Percentiles rank a stretch among this genome's conserved stretches.
These are phyloP conservation scores for Psilocybe cubensis DNA, from an alignment of 768 basidiomycete species.

Conservation along the genomic window DNA sequence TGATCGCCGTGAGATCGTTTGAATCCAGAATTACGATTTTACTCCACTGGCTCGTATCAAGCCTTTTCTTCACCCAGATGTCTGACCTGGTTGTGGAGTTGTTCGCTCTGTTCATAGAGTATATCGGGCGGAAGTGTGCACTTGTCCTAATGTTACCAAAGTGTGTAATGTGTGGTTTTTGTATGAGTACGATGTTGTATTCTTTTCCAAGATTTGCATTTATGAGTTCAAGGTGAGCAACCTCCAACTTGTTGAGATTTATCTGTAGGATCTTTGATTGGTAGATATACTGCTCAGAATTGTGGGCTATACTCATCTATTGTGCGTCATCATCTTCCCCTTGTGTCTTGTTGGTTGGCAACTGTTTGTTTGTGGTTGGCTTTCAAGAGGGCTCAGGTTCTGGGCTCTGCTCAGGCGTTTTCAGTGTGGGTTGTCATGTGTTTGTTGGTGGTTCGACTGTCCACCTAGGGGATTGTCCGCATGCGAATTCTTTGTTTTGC, in stretches of 20 bases:
- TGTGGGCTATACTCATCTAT: too few species aligned
- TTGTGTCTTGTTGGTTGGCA: too few species aligned
- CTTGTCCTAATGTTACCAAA: not conserved
- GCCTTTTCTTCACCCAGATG: not conserved
- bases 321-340: too few species aligned
- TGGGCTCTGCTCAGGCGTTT: too few species aligned
- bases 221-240: slow-evolving; percentile 11
- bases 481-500: too few species aligned
- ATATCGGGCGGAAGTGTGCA: not conserved
- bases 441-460: too few species aligned
- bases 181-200: slow-evolving; percentile 12
- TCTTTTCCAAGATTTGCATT: slow-evolving; percentile 2
- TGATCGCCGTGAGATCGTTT: slow-evolving; percentile 28
- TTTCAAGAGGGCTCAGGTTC: too few species aligned
- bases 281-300: too few species aligned
- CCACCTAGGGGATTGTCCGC: too few species aligned
- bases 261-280: slow-evolving; percentile 2
- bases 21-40: slow-evolving; percentile 15
- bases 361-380: too few species aligned
- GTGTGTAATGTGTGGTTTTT: slow-evolving; percentile 13
- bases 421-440: too few species aligned
- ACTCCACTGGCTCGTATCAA: slow-evolving; percentile 20
- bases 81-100: not conserved
- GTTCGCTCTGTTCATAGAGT: not conserved
- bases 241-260: slow-evolving; percentile 17